Conservation (phyloP, 768 basidiomycete species). For the Amanita rubescens region DNA sequence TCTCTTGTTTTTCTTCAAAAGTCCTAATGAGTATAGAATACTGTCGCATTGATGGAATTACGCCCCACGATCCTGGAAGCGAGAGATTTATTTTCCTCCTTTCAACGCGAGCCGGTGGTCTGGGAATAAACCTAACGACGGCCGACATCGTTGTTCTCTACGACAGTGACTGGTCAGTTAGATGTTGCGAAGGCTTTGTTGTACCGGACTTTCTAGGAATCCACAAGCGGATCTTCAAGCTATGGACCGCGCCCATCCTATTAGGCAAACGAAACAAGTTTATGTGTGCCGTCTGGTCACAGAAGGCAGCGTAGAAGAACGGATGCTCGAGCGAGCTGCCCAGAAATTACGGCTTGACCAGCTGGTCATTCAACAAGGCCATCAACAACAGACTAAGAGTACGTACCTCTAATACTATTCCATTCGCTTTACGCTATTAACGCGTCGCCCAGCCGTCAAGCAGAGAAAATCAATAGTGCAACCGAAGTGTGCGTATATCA, state of each 20-base stretch:
- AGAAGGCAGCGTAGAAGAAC: constrained; percentile 91
- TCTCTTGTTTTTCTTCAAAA: constrained; percentile 1
- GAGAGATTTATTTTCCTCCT: constrained; percentile 97
- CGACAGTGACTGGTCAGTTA: constrained; percentile 85
- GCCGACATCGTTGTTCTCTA: constrained; percentile 95
- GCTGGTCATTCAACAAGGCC: constrained; percentile 93
- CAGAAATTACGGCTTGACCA: constrained; percentile 95
- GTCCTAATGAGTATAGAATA: constrained; percentile 50
- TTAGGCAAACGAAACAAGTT: constrained; percentile 96
- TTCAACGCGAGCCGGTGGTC: constrained; percentile 92
- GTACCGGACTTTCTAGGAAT: constrained; percentile 50
- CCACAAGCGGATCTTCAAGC: constrained; percentile 98
- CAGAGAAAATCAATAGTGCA: constrained; percentile 91
- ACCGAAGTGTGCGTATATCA: constrained; percentile 50
- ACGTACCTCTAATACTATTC: constrained; percentile 14
- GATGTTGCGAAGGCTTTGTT: background rate
- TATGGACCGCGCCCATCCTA: constrained; percentile 96
- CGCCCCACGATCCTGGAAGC: constrained; percentile 89
- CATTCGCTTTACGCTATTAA: constrained; percentile 1
- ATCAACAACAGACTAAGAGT: constrained; percentile 77
- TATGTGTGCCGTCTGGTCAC: constrained; percentile 97
- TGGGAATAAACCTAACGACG: constrained; percentile 93
- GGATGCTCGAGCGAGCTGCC: too few relatives aligned
- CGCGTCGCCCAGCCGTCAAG: constrained; percentile 53
- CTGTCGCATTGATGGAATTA: constrained; percentile 93